Evolutionary conservation across 768 basidiomycete species (phyloP).

Genomic region (Pleurotus tuoliensis): DNA sequence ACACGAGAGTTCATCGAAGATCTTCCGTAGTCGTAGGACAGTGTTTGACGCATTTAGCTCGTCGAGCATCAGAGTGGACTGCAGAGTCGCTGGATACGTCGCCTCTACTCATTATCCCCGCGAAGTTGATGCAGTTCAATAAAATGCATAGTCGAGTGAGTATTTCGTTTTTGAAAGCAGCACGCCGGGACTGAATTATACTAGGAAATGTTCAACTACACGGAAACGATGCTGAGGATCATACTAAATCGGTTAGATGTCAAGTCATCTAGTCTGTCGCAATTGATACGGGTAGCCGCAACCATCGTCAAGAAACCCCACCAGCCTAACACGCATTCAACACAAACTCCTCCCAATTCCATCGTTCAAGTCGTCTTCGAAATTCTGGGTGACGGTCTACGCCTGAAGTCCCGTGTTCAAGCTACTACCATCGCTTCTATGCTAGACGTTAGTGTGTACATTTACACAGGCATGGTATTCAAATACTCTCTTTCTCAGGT

Average conservation of each 20-base stretch:
- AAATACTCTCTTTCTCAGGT: slow-evolving; percentile 16
- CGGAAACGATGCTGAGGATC: slow-evolving; percentile 60
- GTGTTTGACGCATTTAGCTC: slow-evolving; percentile 47
- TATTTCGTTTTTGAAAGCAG: slow-evolving; percentile 5
- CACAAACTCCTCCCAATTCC: slow-evolving; percentile 21
- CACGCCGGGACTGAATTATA: slow-evolving; percentile 2
- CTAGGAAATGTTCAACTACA: slow-evolving; percentile 55
- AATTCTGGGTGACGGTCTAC: slow-evolving; percentile 47
- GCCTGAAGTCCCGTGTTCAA: slow-evolving; percentile 46
- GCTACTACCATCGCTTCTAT: slow-evolving; percentile 47
- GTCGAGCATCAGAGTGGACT: slow-evolving; percentile 54
- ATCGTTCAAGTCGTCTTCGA: slow-evolving; percentile 45
- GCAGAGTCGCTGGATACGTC: slow-evolving; percentile 49
- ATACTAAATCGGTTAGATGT: slow-evolving; percentile 47
- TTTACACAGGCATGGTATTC: not conserved
- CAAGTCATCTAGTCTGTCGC: slow-evolving; percentile 35
- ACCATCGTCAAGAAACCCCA: slow-evolving; percentile 36
- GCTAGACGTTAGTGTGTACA: slow-evolving; percentile 42
- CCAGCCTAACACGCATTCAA: slow-evolving; percentile 18
- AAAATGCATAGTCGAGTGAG: slow-evolving; percentile 52
- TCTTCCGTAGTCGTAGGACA: slow-evolving; percentile 48
- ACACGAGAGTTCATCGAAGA: slow-evolving; percentile 3
- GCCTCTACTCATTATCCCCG: slow-evolving; percentile 47
- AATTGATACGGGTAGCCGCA: slow-evolving; percentile 45
- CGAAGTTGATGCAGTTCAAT: slow-evolving; percentile 56